Conservation (phyloP, 1,139 yeast species). For the Petasospora rhodanensis region DNA sequence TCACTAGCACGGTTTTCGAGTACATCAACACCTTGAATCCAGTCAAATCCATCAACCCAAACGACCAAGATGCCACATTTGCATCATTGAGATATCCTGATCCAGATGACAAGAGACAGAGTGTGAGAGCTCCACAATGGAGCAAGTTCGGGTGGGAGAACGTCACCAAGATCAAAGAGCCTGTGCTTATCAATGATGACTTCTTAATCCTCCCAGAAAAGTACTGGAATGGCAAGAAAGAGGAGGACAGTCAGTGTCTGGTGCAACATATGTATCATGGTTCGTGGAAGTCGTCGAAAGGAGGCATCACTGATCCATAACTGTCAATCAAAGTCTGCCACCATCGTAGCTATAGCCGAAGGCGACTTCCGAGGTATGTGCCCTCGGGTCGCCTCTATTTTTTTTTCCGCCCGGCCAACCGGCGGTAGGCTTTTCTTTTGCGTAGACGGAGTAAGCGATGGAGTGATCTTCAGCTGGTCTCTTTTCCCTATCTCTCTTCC, state of each 20-base stretch:
- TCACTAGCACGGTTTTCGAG: slow-evolving; percentile 53
- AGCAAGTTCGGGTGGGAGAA: slow-evolving; percentile 19
- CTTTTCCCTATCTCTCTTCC: too few species aligned
- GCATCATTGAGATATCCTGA: slow-evolving; percentile 5
- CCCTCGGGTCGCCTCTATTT: background rate
- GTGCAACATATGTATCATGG: slow-evolving; percentile 15
- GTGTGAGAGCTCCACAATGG: slow-evolving; percentile 7
- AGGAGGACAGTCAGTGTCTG: slow-evolving; percentile 6
- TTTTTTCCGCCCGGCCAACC: too few species aligned
- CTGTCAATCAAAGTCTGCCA: too few species aligned
- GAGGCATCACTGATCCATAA: background rate
- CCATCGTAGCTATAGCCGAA: too few species aligned
- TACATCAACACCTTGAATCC: slow-evolving; percentile 35
- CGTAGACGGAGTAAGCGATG: too few species aligned
- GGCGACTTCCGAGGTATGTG: background rate
- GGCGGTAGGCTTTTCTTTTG: too few species aligned
- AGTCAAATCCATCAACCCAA: slow-evolving; percentile 31
- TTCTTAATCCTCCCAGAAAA: slow-evolving; percentile 14
- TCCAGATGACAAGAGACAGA: slow-evolving; percentile 7
- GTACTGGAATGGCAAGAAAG: slow-evolving; percentile 14
- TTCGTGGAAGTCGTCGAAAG: slow-evolving; percentile 9
- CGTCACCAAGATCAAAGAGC: slow-evolving; percentile 11
- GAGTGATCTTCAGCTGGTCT: too few species aligned
- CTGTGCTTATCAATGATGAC: slow-evolving; percentile 13
- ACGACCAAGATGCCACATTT: slow-evolving; percentile 11